Evolutionary conservation across 108 stramenopile species (phyloP).

Genomic region (Cyclotella baltica): DNA sequence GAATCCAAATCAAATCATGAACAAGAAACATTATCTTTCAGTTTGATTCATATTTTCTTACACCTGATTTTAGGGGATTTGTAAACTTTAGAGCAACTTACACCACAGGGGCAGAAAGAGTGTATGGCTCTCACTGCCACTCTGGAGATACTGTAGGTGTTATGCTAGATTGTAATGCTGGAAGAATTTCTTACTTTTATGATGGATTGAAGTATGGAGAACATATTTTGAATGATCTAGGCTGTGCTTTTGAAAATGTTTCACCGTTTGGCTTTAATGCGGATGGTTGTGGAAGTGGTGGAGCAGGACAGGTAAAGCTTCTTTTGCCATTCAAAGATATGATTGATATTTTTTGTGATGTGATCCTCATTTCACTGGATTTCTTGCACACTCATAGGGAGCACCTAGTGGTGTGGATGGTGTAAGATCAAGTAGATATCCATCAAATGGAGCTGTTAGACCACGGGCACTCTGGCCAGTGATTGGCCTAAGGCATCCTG

Average conservation of each 20-base stretch:
- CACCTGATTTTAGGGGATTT: conserved; percentile 64
- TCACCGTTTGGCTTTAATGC: conserved; percentile 90
- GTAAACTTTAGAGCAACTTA: conserved; percentile 94
- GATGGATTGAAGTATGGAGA: conserved; percentile 97
- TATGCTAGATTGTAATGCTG: conserved; percentile 94
- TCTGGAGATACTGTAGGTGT: conserved; percentile 95
- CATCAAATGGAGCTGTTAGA: conserved; percentile 77
- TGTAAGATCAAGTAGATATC: conserved; percentile 68
- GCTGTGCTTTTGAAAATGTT: conserved; percentile 93
- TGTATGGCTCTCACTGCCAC: conserved; percentile 93
- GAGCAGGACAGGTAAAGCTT: conserved; percentile 65
- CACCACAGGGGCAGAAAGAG: conserved; percentile 86
- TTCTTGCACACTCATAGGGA: conserved; percentile 43
- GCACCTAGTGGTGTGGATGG: conserved; percentile 85
- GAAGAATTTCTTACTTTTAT: conserved; percentile 91
- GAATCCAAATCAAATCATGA: neutral
- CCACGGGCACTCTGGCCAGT: conserved; percentile 92
- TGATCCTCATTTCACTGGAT: neutral
- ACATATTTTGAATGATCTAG: conserved; percentile 94
- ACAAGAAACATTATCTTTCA: no score
- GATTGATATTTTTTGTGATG: neutral
- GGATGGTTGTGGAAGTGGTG: conserved; percentile 86
- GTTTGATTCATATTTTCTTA: neutral
- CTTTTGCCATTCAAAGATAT: neutral
- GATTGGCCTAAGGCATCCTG: conserved; percentile 90